Base-by-base conservation (phyloP, 2,329 filamentous ascomycete genomes). In the Aspergillus awamori region DNA sequence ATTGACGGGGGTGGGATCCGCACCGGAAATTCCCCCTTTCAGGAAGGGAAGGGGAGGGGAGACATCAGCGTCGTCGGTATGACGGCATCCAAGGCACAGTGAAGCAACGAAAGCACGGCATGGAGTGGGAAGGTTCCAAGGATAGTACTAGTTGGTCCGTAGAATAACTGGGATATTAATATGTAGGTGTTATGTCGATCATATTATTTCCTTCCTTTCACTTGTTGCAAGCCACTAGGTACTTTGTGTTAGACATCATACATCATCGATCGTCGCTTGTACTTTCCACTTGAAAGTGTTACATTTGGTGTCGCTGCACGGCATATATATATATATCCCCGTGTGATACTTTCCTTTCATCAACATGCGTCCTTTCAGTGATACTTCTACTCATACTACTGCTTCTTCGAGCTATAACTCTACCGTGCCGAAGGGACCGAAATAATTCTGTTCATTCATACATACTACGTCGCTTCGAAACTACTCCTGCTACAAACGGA, bases 361-460 rank as follows among this genome's bases (percentile, higher is more conserved):
- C 26, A 51, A 17, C 26, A 73, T 74, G 71, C 69, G 64, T 62
- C 70, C 72, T 36, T 74, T 69, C 65, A 69, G 55, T 60, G 69
- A 74, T 64, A 62, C 64, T 20, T 71, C 70, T 24, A 61, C 61
- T 39, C 70, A 71, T 54, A 59, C 71, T n/a, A 53, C 70, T 62
- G 70, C 72, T 47, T 72, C 72, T 8, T 73, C 71, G 55, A 71
- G 67, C 61, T 70, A 69, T 57, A 22, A 17, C 13, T 62, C 63
- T 30, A 45, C 41, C 47, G 56, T 53, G 15, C 38, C 30, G 43
- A 63, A 58, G n/a, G 48, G 39, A 41, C 7, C 49, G 10, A 61
- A 59, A 47, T 56, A 56, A 56, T 8, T 15, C 20, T 17, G 30
- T 5, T 20, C 52, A 47, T 39, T 10, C 45, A n/a, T 8, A 2